Conservation (phyloP, 2,329 filamentous ascomycete genomes). For the Epicoccum sorghinum region DNA sequence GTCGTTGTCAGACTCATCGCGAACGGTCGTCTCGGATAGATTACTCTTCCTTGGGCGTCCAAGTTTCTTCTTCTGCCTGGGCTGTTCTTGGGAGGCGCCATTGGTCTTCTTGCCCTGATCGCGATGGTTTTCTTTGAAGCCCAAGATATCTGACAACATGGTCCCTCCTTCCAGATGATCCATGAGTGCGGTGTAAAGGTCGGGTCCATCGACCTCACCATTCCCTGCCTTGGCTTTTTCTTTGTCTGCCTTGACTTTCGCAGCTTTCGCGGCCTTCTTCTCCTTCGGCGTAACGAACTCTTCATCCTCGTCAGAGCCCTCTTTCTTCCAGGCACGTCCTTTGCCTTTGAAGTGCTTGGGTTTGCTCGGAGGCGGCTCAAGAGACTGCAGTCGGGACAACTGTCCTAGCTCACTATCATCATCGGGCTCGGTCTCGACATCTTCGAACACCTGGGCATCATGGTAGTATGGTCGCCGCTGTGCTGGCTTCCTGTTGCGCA, state of each 20-base stretch:
- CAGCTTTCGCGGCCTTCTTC: slow-evolving; percentile 18
- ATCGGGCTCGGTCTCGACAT: slow-evolving; percentile 15
- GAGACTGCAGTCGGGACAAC: slow-evolving; percentile 9
- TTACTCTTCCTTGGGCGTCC: slow-evolving; percentile 30
- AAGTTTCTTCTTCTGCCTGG: slow-evolving; percentile 21
- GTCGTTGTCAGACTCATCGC: slow-evolving; percentile 17
- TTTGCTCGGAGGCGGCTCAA: neutral
- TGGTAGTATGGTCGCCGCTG: slow-evolving; percentile 45
- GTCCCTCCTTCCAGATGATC: too few relatives aligned
- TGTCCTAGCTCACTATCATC: slow-evolving; percentile 2
- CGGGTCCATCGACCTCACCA: neutral
- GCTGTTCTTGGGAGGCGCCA: neutral
- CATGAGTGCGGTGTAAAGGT: neutral
- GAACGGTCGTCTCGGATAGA: slow-evolving; percentile 25
- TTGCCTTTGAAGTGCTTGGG: slow-evolving; percentile 42
- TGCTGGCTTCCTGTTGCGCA: slow-evolving; percentile 42
- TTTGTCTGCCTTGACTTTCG: slow-evolving; percentile 17
- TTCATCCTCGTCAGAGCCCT: slow-evolving; percentile 39
- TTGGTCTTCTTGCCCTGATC: neutral
- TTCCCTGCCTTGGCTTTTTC: slow-evolving; percentile 20
- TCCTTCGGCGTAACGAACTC: slow-evolving; percentile 32
- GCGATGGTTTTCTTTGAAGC: neutral
- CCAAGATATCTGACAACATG: neutral
- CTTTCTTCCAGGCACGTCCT: slow-evolving; percentile 42
- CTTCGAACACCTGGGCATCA: slow-evolving; percentile 41